These are phyloP conservation scores for Mortierella sp. DNA, from an alignment of 371 early-diverging fungal genomes.

Conservation along the genomic window DNA sequence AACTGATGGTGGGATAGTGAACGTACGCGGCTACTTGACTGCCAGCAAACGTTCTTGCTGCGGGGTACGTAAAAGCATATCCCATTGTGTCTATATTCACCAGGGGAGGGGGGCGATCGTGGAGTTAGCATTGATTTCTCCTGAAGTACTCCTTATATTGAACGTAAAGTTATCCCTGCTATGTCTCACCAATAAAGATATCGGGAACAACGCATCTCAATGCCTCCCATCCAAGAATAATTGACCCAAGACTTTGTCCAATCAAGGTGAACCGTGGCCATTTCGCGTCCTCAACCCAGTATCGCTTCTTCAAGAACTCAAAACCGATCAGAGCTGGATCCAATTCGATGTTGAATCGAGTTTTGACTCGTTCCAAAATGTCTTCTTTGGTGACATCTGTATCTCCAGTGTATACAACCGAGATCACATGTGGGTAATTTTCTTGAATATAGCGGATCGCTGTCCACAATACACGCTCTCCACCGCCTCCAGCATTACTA, in stretches of 20 bases:
- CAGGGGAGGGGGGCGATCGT: neutral
- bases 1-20: conserved; percentile 96
- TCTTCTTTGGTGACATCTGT: conserved; percentile 62
- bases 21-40: conserved; percentile 87
- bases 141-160: too few species aligned
- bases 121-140: neutral
- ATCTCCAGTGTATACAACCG: conserved; percentile 88
- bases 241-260: conserved; percentile 88
- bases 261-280: conserved; percentile 87
- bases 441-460: conserved; percentile 82
- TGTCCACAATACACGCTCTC: conserved; percentile 96
- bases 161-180: neutral
- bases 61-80: conserved; percentile 93
- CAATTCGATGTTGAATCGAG: conserved; percentile 81
- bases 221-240: conserved; percentile 84
- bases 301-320: conserved; percentile 71
- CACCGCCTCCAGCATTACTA: conserved; percentile 95
- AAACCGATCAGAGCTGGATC: conserved; percentile 69
- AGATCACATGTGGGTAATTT: conserved; percentile 70
- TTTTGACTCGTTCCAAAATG: conserved; percentile 73
- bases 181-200: conserved; percentile 79
- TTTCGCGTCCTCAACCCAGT: conserved; percentile 78
- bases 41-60: conserved; percentile 74
- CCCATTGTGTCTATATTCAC: conserved; percentile 89
- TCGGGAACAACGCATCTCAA: conserved; percentile 79